Percentiles rank a stretch among this genome's conserved stretches.
These are phyloP conservation scores for Chrysophaeum taylorii DNA, from an alignment of 352 stramenopile genomes.

Conservation along the genomic window DNA sequence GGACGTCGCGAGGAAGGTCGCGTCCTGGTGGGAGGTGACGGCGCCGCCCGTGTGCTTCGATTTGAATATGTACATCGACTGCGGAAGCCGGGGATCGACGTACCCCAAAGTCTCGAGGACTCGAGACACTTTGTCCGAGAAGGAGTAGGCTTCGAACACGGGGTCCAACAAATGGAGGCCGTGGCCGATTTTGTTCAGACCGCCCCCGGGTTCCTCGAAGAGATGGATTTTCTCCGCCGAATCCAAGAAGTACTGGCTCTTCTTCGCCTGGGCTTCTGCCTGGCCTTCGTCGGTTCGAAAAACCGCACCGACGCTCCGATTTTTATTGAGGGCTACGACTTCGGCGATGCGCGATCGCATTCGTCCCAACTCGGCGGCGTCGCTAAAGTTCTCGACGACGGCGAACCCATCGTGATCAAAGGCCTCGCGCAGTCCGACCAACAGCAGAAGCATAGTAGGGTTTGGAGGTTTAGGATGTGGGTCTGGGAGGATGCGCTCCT, in stretches of 20 bases:
- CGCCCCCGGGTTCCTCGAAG: slow-evolving; percentile 76
- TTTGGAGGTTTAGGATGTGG: too few relatives aligned
- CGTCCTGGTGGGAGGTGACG: slow-evolving; percentile 88
- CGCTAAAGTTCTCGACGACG: slow-evolving; percentile 15
- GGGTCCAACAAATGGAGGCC: slow-evolving; percentile 77
- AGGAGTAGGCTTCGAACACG: slow-evolving; percentile 68
- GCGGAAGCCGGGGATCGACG: slow-evolving; percentile 68
- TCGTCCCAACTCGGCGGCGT: slow-evolving; percentile 21
- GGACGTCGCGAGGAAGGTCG: slow-evolving; percentile 83
- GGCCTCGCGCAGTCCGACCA: not conserved
- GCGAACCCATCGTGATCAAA: slow-evolving; percentile 19
- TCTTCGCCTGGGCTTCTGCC: slow-evolving; percentile 48
- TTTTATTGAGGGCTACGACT: slow-evolving; percentile 31
- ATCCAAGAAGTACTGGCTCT: slow-evolving; percentile 85
- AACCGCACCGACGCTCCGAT: slow-evolving; percentile 35
- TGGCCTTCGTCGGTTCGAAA: slow-evolving; percentile 53
- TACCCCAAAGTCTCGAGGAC: slow-evolving; percentile 71
- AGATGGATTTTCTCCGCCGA: slow-evolving; percentile 76
- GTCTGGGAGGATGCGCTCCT: not conserved
- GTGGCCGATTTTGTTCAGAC: slow-evolving; percentile 90
- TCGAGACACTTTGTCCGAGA: slow-evolving; percentile 55
- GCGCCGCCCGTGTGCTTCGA: slow-evolving; percentile 78
- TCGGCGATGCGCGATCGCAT: slow-evolving; percentile 42
- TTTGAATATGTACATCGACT: slow-evolving; percentile 97
- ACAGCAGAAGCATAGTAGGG: too few relatives aligned